Base-by-base conservation (phyloP, 1,284 basidiomycete species). In the Ceratobasidium sp. region DNA sequence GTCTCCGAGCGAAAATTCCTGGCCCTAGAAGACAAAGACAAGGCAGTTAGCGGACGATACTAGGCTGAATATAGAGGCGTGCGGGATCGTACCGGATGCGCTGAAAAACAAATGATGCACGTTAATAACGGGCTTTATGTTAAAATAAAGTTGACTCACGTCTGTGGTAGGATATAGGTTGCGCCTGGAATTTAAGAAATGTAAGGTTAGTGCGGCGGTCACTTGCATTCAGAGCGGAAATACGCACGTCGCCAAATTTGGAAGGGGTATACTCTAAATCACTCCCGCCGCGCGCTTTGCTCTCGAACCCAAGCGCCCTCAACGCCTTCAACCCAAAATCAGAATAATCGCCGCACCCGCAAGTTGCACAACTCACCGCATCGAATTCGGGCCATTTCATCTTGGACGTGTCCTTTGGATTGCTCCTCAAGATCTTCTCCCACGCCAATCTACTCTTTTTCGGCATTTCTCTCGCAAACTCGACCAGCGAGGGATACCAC, bases 371-470 rank as follows among this genome's bases (percentile, higher is more conserved):
- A 14, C 54, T 13, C 11, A 57, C 54, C 32, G 30, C 21, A 13
- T 67, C 52, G 28, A 67, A 67, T 30, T 54, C 64, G 35, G 32
- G 8, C 64, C 64, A 67, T 38, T 67, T 67, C 64, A 67, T 54
- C 38, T 67, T 67, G 64, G 49, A 43, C 50, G 46, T 67, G 23
- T 67, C 64, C 35, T 67, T 67, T 16, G 64, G 64, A 35, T 67
- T 49, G 64, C 64, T 38, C 23, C 64, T 28, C 43, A 67, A 21
- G 18, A 67, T 67, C 64, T 67, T 67, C 23, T 67, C 64, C 64
- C 64, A 67, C 18, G 38, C 49, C 9, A 21, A 30, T 9, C 64
- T 49, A 35, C 43, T 64, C 62, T 46, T 54, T 18, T 43, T 38
- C 43, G 32, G 14, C 62, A 64, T 64, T 13, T 23, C 21, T 5